These are phyloP conservation scores for Mycena floridula DNA, from an alignment of 768 basidiomycete genomes.

Conservation along the genomic window DNA sequence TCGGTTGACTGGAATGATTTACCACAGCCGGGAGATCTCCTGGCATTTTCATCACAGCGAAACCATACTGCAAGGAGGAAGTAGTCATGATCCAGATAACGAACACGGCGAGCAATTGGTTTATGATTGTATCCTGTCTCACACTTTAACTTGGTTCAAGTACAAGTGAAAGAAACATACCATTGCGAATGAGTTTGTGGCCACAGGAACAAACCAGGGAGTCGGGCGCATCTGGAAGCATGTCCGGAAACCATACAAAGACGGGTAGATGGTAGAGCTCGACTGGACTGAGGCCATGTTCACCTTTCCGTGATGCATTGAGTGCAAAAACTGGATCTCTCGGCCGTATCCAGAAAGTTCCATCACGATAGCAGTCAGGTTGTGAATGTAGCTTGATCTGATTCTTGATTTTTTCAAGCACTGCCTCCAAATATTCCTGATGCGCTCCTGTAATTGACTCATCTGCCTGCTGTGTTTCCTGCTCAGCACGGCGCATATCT, in stretches of 20 bases:
- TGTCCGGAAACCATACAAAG: constrained; percentile 11
- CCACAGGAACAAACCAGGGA: constrained; percentile 8
- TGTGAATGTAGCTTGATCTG: constrained; percentile 1
- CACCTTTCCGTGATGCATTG: neutral
- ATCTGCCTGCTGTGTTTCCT: neutral
- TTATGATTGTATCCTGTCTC: constrained; percentile 8
- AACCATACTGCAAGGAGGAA: constrained; percentile 9
- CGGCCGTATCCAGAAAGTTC: constrained; percentile 6
- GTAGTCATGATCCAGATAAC: constrained; percentile 4
- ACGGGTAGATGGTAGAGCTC: constrained; percentile 6
- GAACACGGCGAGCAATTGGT: constrained; percentile 9
- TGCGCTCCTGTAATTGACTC: neutral
- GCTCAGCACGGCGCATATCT: neutral
- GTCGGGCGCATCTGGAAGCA: constrained; percentile 8
- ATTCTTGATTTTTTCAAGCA: constrained; percentile 5
- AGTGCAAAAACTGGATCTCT: constrained; percentile 9
- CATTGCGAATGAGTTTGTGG: neutral
- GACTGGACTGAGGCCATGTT: constrained; percentile 4
- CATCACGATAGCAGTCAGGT: constrained; percentile 5
- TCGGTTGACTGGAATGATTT: constrained; percentile 5
- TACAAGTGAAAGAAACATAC: too few relatives aligned
- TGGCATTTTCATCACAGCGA: constrained; percentile 2
- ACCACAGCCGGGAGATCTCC: constrained; percentile 3
- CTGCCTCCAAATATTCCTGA: constrained; percentile 4
- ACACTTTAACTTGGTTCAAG: too few relatives aligned